A percentile compares a stretch with the other conserved stretches of the same genome.
Conservation (phyloP, 2,329 filamentous ascomycete genomes). For the Golovinomyces cichoracearum region DNA sequence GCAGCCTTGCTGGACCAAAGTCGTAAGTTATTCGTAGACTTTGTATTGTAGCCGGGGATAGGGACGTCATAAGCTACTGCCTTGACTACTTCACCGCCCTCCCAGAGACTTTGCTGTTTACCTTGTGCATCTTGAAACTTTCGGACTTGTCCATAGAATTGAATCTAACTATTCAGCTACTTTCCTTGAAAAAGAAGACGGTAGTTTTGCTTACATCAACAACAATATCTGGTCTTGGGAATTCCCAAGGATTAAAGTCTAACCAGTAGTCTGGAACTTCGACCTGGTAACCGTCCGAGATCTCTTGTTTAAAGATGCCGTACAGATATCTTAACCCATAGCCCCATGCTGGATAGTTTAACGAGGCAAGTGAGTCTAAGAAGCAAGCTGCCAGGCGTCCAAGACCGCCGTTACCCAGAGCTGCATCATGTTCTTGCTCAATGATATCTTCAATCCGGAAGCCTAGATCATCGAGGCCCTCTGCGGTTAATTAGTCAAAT, state of each 20-base stretch:
- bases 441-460: slow-evolving; percentile 96
- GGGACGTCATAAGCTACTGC: slow-evolving; percentile 84
- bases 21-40: slow-evolving; percentile 84
- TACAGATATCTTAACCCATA: slow-evolving; percentile 91
- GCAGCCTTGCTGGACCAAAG: slow-evolving; percentile 96
- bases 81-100: slow-evolving; percentile 74
- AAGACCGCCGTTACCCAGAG: slow-evolving; percentile 82
- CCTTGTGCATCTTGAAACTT: slow-evolving; percentile 53
- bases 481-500: slow-evolving; percentile 20
- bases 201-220: slow-evolving; percentile 39
- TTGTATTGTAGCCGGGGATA: slow-evolving; percentile 71
- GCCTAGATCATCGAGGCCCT: slow-evolving; percentile 64
- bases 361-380: slow-evolving; percentile 84
- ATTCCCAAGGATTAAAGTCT: slow-evolving; percentile 98
- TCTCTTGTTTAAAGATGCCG: slow-evolving; percentile 98
- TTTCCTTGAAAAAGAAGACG: slow-evolving; percentile 11
- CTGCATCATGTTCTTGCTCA: slow-evolving; percentile 81
- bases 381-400: slow-evolving; percentile 81
- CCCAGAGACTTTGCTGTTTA: slow-evolving; percentile 53
- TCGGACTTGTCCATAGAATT: slow-evolving; percentile 74
- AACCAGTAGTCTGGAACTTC: slow-evolving; percentile 98
- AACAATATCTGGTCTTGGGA: slow-evolving; percentile 78
- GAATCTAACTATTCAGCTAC: slow-evolving; percentile 25
- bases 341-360: slow-evolving; percentile 93
- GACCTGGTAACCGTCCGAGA: slow-evolving; percentile 90